phyloP scores from a whole-genome alignment of 352 stramenopile genomes.

The Globisporangium canariense region DNA sequence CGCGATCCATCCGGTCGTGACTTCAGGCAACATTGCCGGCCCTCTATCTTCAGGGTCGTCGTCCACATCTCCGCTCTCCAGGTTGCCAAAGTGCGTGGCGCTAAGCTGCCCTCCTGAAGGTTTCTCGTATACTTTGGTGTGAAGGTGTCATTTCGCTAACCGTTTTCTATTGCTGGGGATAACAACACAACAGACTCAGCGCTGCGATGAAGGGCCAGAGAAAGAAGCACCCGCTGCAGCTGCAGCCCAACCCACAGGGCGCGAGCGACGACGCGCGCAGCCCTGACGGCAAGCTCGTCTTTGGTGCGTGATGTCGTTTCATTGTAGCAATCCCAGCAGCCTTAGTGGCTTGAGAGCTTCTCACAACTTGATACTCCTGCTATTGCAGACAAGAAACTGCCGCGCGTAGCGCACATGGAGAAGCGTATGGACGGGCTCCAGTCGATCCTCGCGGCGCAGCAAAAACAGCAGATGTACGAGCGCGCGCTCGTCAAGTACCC shows the following conservation, averaged over 20 bases:
- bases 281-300: slow-evolving; percentile 55
- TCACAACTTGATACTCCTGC: not conserved
- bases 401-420: slow-evolving; percentile 67
- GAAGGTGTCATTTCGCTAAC: not conserved
- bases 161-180: not conserved
- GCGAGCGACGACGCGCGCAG: slow-evolving; percentile 32
- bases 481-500: slow-evolving; percentile 55
- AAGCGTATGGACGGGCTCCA: slow-evolving; percentile 46
- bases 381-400: slow-evolving; percentile 57
- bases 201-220: slow-evolving; percentile 29
- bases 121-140: not conserved
- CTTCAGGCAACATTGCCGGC: slow-evolving; percentile 24
- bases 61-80: slow-evolving; percentile 15
- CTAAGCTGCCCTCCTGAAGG: not conserved
- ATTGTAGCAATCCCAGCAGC: not conserved
- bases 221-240: slow-evolving; percentile 47
- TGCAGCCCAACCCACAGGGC: slow-evolving; percentile 19
- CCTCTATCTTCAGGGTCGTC: not conserved
- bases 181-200: not conserved
- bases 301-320: slow-evolving; percentile 33
- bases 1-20: slow-evolving; percentile 33
- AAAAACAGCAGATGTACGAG: slow-evolving; percentile 68
- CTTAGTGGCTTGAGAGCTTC: not conserved
- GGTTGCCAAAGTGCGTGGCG: slow-evolving; percentile 45
- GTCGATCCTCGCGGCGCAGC: slow-evolving; percentile 38